Evolutionary conservation across 225 moss, liverwort and hornwort species (phyloP).

Genomic region (Marchantia paleacea): DNA sequence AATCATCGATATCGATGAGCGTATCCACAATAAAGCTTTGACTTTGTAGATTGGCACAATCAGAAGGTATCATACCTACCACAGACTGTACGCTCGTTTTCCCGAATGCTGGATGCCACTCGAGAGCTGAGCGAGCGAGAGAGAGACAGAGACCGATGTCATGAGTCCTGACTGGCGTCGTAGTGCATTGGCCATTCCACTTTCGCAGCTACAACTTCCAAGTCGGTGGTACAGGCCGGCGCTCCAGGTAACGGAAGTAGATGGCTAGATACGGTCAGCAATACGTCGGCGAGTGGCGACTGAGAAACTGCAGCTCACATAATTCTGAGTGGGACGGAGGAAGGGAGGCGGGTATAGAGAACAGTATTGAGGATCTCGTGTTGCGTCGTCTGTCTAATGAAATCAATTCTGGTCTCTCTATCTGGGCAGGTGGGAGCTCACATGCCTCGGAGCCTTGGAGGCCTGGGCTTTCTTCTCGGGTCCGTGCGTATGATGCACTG

Average conservation of each 20-base stretch:
- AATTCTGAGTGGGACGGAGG: too few relatives aligned
- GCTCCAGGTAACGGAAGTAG: background rate
- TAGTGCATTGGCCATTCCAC: background rate
- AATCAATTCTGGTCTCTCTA: background rate
- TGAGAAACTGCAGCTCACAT: background rate
- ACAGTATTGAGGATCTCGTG: background rate
- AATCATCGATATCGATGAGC: background rate
- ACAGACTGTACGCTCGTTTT: background rate
- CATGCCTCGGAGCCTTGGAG: too few relatives aligned
- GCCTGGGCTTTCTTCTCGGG: background rate
- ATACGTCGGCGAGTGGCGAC: too few relatives aligned
- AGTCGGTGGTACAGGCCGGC: background rate
- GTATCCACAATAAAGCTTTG: background rate
- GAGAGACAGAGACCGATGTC: background rate
- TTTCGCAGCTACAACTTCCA: background rate
- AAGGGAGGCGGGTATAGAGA: background rate
- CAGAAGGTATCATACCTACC: background rate
- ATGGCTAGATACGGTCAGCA: background rate
- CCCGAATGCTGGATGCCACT: background rate
- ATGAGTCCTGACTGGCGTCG: background rate
- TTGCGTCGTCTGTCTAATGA: background rate
- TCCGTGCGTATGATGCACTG: background rate
- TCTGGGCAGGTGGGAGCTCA: background rate
- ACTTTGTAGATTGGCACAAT: background rate
- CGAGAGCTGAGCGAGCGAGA: background rate